Percentiles rank a stretch among this genome's conserved stretches.
These are phyloP conservation scores for Taphrina communis DNA, from an alignment of 1,139 yeast species.

Conservation along the genomic window DNA sequence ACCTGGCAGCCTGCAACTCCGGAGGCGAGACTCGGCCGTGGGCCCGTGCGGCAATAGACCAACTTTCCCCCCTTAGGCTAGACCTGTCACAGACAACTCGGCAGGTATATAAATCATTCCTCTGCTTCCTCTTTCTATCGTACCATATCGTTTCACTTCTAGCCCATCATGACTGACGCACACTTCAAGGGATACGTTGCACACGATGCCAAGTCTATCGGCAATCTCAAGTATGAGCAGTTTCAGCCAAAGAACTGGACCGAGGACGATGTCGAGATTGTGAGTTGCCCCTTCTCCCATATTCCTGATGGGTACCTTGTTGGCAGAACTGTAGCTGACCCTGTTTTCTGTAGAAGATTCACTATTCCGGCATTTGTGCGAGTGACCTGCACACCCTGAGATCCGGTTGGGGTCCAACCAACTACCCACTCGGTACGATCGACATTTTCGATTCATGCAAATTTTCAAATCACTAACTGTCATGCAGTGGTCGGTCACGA, in stretches of 20 bases:
- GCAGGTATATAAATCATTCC: too few species aligned
- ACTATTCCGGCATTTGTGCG: slow-evolving; percentile 63
- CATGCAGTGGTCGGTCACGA: slow-evolving; percentile 58
- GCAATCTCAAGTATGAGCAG: slow-evolving; percentile 45
- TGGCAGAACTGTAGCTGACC: slow-evolving; percentile 4
- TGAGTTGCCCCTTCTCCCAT: not conserved
- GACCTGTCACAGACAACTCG: too few species aligned
- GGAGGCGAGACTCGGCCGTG: too few species aligned
- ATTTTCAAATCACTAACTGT: too few species aligned
- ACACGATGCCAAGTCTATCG: slow-evolving; percentile 45
- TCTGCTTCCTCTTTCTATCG: too few species aligned
- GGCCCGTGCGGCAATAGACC: too few species aligned
- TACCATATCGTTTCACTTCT: too few species aligned
- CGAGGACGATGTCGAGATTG: slow-evolving; percentile 46
- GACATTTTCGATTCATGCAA: not conserved
- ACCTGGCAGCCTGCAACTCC: too few species aligned
- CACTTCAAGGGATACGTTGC: slow-evolving; percentile 46
- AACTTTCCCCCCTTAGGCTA: too few species aligned
- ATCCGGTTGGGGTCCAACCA: slow-evolving; percentile 54
- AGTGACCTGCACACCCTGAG: slow-evolving; percentile 60
- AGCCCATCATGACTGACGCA: slow-evolving; percentile 17
- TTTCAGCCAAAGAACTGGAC: slow-evolving; percentile 46
- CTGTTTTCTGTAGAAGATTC: slow-evolving; percentile 34
- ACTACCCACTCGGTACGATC: slow-evolving; percentile 44
- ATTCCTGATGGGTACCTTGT: not conserved